A percentile compares a stretch with the other conserved stretches of the same genome.
Evolutionary conservation across 2,329 filamentous ascomycete genomes (phyloP).

Genomic region (Capronia americana): DNA sequence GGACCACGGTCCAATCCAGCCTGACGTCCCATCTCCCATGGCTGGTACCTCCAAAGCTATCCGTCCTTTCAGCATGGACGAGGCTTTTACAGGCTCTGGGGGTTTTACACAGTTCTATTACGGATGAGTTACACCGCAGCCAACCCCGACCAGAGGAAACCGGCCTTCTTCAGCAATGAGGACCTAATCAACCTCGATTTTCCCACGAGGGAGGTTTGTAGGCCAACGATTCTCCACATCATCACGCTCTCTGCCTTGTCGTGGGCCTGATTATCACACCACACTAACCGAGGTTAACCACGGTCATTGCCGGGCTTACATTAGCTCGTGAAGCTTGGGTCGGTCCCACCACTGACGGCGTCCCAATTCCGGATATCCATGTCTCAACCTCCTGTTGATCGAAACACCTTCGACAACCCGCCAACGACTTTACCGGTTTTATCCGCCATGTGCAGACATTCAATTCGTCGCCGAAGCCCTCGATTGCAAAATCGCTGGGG

Average conservation of each 20-base stretch:
- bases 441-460: conserved; percentile 28
- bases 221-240: conserved; percentile 7
- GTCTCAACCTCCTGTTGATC: conserved; percentile 16
- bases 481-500: not conserved
- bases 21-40: not conserved
- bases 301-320: conserved; percentile 26
- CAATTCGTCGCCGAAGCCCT: conserved; percentile 22
- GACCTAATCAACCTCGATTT: not conserved
- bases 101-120: not conserved
- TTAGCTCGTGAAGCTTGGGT: conserved; percentile 5
- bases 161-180: not conserved
- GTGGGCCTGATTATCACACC: conserved; percentile 31
- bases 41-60: not conserved
- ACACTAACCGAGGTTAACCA: conserved; percentile 35
- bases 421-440: conserved; percentile 27
- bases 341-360: conserved; percentile 27
- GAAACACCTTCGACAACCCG: conserved; percentile 19
- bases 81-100: not conserved
- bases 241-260: conserved; percentile 7
- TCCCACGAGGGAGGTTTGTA: not conserved
- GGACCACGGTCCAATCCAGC: not conserved
- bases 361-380: conserved; percentile 17
- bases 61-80: not conserved
- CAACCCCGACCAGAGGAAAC: not conserved
- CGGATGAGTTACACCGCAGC: not conserved